These are phyloP conservation scores for Asparagopsis taxiformis DNA, from an alignment of 31 red algal species.

Conservation along the genomic window DNA sequence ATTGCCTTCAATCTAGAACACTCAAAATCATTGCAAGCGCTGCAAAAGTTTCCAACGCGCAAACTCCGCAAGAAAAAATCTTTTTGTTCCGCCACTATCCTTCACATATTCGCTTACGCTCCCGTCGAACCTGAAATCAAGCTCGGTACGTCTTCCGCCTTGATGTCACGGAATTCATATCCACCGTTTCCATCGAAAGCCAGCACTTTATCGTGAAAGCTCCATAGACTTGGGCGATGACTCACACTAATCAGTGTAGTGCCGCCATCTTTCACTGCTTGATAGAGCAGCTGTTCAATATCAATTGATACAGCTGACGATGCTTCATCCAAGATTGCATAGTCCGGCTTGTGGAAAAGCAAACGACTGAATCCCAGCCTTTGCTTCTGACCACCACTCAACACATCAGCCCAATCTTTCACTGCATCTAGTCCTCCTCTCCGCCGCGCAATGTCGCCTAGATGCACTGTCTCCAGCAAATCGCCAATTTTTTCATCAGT, in stretches of 20 bases:
- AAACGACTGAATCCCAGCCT: constrained; percentile 91
- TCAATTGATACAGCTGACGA: constrained; percentile 95
- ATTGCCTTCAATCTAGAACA: not conserved
- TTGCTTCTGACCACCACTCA: constrained; percentile 98
- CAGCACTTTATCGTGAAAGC: constrained; percentile 92
- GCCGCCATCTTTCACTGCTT: constrained; percentile 78
- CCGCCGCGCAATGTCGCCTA: constrained; percentile 74
- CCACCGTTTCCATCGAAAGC: constrained; percentile 90
- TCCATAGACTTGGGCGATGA: constrained; percentile 97
- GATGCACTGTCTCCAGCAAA: constrained; percentile 82
- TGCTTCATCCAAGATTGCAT: constrained; percentile 97
- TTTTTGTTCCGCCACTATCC: too few relatives aligned
- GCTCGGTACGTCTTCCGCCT: constrained; percentile 72
- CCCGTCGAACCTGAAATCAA: constrained; percentile 26
- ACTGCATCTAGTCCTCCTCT: constrained; percentile 88
- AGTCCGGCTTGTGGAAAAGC: constrained; percentile 87
- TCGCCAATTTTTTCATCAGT: constrained; percentile 70
- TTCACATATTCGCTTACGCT: not conserved
- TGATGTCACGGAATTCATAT: constrained; percentile 79
- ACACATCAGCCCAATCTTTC: constrained; percentile 94
- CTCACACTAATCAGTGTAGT: constrained; percentile 95
- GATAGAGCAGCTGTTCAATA: constrained; percentile 88
- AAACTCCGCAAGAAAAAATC: not conserved
- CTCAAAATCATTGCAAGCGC: constrained; percentile 1
- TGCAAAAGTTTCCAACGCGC: not conserved